Evolutionary conservation across 2,329 filamentous ascomycete genomes (phyloP).

Genomic region (Magnaporthiopsis poae): DNA sequence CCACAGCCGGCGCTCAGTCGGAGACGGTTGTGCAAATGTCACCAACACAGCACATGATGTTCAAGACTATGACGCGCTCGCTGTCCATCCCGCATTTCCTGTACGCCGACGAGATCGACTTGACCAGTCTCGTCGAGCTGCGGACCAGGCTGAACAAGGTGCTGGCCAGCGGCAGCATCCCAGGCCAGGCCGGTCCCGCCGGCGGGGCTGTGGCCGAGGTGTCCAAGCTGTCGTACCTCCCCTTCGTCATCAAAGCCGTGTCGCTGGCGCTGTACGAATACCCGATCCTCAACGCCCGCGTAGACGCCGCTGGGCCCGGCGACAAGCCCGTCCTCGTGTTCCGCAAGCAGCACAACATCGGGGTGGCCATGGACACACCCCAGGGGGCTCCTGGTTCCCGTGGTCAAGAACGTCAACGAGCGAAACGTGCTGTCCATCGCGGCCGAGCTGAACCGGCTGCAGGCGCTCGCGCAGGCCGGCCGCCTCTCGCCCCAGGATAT

Average conservation of each 20-base stretch:
- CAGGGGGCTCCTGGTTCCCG: slow-evolving; percentile 82
- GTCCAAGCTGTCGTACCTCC: slow-evolving; percentile 74
- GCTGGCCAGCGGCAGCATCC: slow-evolving; percentile 25
- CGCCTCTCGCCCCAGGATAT: slow-evolving; percentile 69
- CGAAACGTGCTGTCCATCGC: slow-evolving; percentile 73
- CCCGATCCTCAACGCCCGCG: slow-evolving; percentile 76
- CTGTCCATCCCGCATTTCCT: slow-evolving; percentile 89
- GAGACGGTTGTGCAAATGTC: slow-evolving; percentile 65
- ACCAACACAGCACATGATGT: slow-evolving; percentile 82
- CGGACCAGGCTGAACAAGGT: slow-evolving; percentile 64
- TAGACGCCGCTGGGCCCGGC: slow-evolving; percentile 48
- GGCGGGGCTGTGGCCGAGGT: slow-evolving; percentile 33
- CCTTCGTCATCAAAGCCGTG: slow-evolving; percentile 92
- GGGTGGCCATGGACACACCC: slow-evolving; percentile 89
- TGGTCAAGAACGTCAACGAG: slow-evolving; percentile 72
- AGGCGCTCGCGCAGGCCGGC: slow-evolving; percentile 61
- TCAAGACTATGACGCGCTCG: slow-evolving; percentile 91
- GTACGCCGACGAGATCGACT: slow-evolving; percentile 82
- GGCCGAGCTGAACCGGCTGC: slow-evolving; percentile 63
- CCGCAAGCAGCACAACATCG: slow-evolving; percentile 84
- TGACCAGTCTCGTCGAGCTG: slow-evolving; percentile 62
- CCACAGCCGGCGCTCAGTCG: slow-evolving; percentile 37
- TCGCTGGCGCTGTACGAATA: slow-evolving; percentile 74
- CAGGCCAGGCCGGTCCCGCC: slow-evolving; percentile 22
- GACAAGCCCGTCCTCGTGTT: slow-evolving; percentile 65